These are phyloP conservation scores for Geotrichum restrictum DNA, from an alignment of 1,139 yeast genomes.

Conservation along the genomic window DNA sequence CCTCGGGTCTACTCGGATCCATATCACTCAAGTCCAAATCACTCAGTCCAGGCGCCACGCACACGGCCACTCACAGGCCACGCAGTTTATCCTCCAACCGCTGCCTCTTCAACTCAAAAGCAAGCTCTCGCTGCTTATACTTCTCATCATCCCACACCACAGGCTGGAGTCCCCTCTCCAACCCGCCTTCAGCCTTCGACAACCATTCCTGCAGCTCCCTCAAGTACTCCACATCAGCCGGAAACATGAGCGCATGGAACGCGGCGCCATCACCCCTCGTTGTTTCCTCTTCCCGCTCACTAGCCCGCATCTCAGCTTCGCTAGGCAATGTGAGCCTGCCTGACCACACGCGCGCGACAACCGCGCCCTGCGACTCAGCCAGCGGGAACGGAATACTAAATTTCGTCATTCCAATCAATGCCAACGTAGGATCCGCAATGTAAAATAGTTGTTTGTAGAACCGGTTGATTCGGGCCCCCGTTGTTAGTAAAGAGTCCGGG, in stretches of 20 bases:
- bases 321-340: slow-evolving; percentile 48
- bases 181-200: slow-evolving; percentile 22
- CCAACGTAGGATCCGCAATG: slow-evolving; percentile 54
- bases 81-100: slow-evolving; percentile 1
- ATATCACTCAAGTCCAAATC: too few species aligned
- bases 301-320: slow-evolving; percentile 40
- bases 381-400: slow-evolving; percentile 56
- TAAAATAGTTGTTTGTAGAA: slow-evolving; percentile 53
- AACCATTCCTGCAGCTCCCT: slow-evolving; percentile 43
- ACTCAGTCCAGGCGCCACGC: too few species aligned
- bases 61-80: too few species aligned
- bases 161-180: slow-evolving; percentile 28
- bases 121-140: slow-evolving; percentile 23
- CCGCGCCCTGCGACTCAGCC: slow-evolving; percentile 57
- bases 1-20: too few species aligned
- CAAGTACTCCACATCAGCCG: slow-evolving; percentile 49
- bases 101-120: slow-evolving; percentile 17
- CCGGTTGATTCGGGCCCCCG: slow-evolving; percentile 48
- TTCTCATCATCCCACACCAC: slow-evolving; percentile 31
- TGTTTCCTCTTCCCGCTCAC: slow-evolving; percentile 41
- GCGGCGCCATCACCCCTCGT: slow-evolving; percentile 41
- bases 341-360: slow-evolving; percentile 53
- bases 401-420: slow-evolving; percentile 50
- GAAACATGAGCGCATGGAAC: slow-evolving; percentile 48
- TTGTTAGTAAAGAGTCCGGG: slow-evolving; percentile 40